Conservation (phyloP, 73 alveolate species). For the Stentor coeruleus region DNA sequence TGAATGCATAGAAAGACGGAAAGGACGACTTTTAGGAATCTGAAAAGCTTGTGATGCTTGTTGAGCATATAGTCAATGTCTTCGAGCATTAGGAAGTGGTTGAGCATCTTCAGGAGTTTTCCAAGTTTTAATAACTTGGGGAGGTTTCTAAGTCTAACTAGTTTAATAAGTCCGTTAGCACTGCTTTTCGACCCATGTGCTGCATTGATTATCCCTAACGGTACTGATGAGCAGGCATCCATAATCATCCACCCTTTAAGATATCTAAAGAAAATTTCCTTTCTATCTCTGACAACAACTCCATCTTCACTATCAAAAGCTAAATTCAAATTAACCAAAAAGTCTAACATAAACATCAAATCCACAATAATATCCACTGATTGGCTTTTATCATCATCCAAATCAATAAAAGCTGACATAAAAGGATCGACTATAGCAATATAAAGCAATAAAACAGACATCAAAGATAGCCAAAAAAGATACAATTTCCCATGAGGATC, state of each 20-base stretch:
- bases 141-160: not conserved
- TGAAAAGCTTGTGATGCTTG: not conserved
- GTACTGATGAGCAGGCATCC: slow-evolving; percentile 70
- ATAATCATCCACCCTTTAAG: slow-evolving; percentile 67
- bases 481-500: not conserved
- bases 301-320: slow-evolving; percentile 69
- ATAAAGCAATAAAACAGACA: not conserved
- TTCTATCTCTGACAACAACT: slow-evolving; percentile 45
- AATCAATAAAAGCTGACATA: not conserved
- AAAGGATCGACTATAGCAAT: not conserved
- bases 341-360: slow-evolving; percentile 58
- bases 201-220: slow-evolving; percentile 45
- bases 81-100: not conserved
- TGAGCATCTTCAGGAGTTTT: not conserved
- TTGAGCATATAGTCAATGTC: not conserved
- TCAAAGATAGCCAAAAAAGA: not conserved
- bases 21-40: not conserved
- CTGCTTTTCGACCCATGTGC: not conserved
- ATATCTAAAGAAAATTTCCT: slow-evolving; percentile 42
- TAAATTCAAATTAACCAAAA: slow-evolving; percentile 57
- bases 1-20: not conserved
- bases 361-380: slow-evolving; percentile 45
- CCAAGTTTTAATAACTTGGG: not conserved
- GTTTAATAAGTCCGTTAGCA: not conserved
- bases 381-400: not conserved